Percentiles rank a stretch among this genome's conserved stretches.
These are phyloP conservation scores for Sugiyamaella marilandica DNA, from an alignment of 805 yeast species.

Conservation along the genomic window DNA sequence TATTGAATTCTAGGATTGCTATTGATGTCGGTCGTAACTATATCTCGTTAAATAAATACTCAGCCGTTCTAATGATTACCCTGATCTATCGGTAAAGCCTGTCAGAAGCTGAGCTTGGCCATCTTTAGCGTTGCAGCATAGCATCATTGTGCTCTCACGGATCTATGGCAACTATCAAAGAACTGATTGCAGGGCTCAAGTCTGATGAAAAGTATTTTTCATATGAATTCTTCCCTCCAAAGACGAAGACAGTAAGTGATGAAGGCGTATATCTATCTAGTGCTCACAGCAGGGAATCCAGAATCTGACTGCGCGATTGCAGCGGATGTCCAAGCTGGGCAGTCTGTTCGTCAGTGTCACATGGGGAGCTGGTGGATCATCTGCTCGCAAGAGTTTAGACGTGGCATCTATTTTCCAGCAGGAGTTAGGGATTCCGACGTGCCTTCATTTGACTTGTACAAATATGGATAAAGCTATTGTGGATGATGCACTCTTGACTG, in stretches of 20 bases:
- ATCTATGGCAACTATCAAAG: conserved; percentile 19
- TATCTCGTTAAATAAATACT: no score
- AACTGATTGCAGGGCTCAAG: conserved; percentile 40
- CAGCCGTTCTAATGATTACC: no score
- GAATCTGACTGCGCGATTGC: conserved; percentile 79
- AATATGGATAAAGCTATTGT: conserved; percentile 74
- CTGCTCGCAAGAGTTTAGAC: conserved; percentile 79
- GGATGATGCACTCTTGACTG: conserved; percentile 70
- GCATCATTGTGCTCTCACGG: neutral
- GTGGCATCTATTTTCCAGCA: conserved; percentile 72
- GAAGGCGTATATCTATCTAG: neutral
- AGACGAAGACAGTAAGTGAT: conserved; percentile 60
- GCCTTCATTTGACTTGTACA: conserved; percentile 94
- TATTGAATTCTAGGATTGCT: no score
- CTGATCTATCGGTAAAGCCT: no score
- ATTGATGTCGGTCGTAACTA: no score
- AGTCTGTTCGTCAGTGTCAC: conserved; percentile 91
- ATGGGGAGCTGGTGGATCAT: conserved; percentile 99
- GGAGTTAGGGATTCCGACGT: conserved; percentile 78
- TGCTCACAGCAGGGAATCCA: conserved; percentile 55
- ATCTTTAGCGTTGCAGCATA: no score
- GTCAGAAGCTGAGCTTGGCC: no score
- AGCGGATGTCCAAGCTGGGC: conserved; percentile 80
- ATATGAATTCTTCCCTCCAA: conserved; percentile 96
- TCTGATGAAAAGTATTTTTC: conserved; percentile 66